Evolutionary conservation across 768 basidiomycete species (phyloP), one percentile per base, ranked within the genome.

Genomic region (Atractiella rhizophila): DNA sequence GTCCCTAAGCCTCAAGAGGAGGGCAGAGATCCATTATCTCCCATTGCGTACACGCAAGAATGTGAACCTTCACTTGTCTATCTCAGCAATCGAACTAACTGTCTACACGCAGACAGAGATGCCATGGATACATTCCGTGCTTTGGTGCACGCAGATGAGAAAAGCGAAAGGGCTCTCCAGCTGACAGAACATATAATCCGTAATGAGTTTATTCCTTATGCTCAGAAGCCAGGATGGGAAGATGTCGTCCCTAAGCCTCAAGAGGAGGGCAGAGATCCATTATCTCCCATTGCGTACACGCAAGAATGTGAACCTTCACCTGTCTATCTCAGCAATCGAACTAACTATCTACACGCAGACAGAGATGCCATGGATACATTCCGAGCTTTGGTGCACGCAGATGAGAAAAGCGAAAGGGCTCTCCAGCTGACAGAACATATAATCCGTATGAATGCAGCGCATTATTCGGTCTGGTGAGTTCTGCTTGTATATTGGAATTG

Each of bases 401-500:
- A 70, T 4, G 88, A 96, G 63, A 71, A 72, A 62, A 82, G 74
- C 46, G 60, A 66, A 16, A 66, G 88, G 27, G 83, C 76, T 10
- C 68, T 98, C 39, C 68, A 76, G 50, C 65, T 98, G 24, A 98
- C 91, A 0, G 80, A 88, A 59, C 64, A 63, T 28, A 71, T 96
- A 51, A 88, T 98, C 48, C 67, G 75, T 21, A 63, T 76, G 59
- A 98, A 98, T 56, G 86, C 91, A 5, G 83, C 81, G 1, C 91
- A 96, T 56, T 98, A 94, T 55, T 77, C 85, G 37, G 83, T 86
- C 50, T 98, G 91, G 88, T 85, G 56, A 44, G 73, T 55, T n/a
- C 28, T 33, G 21, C 37, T 23, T 32, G 20, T 39, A 20, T 5
- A 5, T 33, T 25, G 20, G 15, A 18, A 5, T 16, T 10, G 9